Base-by-base conservation (phyloP, 1,284 basidiomycete genomes). In the Puccinia coronata region DNA sequence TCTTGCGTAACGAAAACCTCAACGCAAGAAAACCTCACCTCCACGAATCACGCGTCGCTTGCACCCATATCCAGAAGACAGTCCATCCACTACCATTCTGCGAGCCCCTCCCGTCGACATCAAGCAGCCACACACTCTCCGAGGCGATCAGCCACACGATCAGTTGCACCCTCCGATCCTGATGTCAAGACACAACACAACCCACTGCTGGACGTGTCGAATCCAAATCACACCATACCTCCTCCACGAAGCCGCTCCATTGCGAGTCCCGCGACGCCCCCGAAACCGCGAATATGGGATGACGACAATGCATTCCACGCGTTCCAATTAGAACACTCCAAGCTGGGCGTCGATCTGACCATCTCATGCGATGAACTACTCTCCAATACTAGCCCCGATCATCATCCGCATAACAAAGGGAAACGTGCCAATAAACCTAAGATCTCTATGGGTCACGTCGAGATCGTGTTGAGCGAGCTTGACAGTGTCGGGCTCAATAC, bases 221-320 rank as follows among this genome's bases (percentile, higher is more conserved):
- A 36, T 23, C 53, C 51, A 25, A 16, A 39, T 12, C 55, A 74
- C n/a, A n/a, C n/a, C 14, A 5, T 59, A 1, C 25, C 12, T 4
- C 18, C 25, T 1, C 8, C 36, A 28, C 4, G 39, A 34, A 74
- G 41, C 61, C 61, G 57, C 14, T 74, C 51, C 6, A 57, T 74
- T 2, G 36, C 25, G 36, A 63, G 59, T 23, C 76, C 61, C 14
- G 63, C 61, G 14, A 78, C 76, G 18, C 76, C 76, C 2, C 76
- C 76, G 28, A 78, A 78, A 70, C 76, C 76, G 25, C 34, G 76
- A 55, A 65, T 67, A 49, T 78, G 63, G 76, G 53, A 78, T 47
- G 63, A 78, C 18, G 59, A 78, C n/a, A 78, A 78, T 53, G 76
- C 76, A 5, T 78, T 78, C 57, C 61, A 53, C 28, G 76, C 59